Evolutionary conservation across 2,329 filamentous ascomycete species (phyloP), one percentile per base, ranked within the genome.

Genomic region (Penicillium rolfsii): DNA sequence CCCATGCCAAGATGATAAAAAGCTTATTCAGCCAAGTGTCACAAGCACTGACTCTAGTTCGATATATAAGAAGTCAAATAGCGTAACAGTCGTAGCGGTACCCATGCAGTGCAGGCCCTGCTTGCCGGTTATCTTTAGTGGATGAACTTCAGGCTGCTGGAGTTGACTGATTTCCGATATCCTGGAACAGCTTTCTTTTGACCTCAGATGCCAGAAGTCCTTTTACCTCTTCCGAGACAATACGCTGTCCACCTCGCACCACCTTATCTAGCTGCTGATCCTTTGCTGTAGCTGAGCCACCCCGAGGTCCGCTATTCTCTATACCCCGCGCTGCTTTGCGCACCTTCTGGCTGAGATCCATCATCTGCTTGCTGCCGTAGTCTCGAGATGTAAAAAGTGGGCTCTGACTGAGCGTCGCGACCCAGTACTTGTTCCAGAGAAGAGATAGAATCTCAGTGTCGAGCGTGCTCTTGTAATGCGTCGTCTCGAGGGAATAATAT

Each of bases 341-440:
- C 67, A 96, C 89, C 80, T 97, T 97, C 66, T 87, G 86, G 43
- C 90, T 90, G 46, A 98, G 82, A 76, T 99, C 95, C 52, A 89
- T 82, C 79, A 99, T 95, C 77, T 97, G 93, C 77, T 93, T 95
- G 71, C 90, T 96, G 55, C 89, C 90, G 74, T 93, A 99, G 69
- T 97, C 94, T 64, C 93, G 90, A 73, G 97, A 98, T 58, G 91
- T 93, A 70, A 96, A 89, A 4, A 97, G 84, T 24, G 94, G 93
- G 69, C 88, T 95, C 70, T 96, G 91, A 35, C 92, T 96, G 22
- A 99, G 85, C 5, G 95, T 99, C 73, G 96, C 91, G 36, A 97
- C 93, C 95, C 77, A 79, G 82, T 99, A 99, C 78, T 98, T 98
- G 82, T 97, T 97, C 95, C 95, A 98, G 33, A 99, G 83, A 55